Percentiles rank a stretch among this genome's conserved stretches.
These are phyloP conservation scores for Lachnellula occidentalis DNA, from an alignment of 2,329 filamentous ascomycete species.

Conservation along the genomic window DNA sequence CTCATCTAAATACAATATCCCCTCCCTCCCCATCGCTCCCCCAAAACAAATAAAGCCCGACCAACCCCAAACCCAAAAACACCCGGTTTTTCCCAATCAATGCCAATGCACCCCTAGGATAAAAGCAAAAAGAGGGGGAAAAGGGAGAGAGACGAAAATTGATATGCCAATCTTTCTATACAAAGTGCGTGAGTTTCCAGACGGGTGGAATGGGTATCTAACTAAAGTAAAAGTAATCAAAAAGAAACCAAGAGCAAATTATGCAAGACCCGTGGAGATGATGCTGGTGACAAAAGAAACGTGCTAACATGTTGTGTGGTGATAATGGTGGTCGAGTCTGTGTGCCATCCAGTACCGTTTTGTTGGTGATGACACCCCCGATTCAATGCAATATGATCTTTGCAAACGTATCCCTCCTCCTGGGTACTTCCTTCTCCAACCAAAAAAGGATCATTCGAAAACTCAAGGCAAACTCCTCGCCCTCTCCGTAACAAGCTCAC, in stretches of 20 bases:
- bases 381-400: not conserved
- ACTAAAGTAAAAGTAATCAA: not conserved
- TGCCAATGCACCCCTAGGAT: not conserved
- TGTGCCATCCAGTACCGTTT: too few species aligned
- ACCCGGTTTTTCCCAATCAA: too few species aligned
- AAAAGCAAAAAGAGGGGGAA: not conserved
- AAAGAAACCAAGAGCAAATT: not conserved
- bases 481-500: constrained; percentile 8
- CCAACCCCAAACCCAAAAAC: not conserved
- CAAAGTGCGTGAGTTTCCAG: not conserved
- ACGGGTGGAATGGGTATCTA: not conserved
- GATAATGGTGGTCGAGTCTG: not conserved
- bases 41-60: not conserved
- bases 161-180: not conserved
- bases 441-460: not conserved
- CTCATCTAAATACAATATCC: too few species aligned
- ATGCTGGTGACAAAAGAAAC: not conserved
- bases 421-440: not conserved
- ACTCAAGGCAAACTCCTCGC: constrained; percentile 18
- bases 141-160: not conserved
- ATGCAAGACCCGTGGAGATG: not conserved
- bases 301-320: not conserved
- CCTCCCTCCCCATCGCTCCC: not conserved
- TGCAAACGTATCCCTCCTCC: not conserved
- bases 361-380: not conserved